Evolutionary conservation across 495 filamentous ascomycete genomes (phyloP).

Genomic region (Aspergillus wentii): DNA sequence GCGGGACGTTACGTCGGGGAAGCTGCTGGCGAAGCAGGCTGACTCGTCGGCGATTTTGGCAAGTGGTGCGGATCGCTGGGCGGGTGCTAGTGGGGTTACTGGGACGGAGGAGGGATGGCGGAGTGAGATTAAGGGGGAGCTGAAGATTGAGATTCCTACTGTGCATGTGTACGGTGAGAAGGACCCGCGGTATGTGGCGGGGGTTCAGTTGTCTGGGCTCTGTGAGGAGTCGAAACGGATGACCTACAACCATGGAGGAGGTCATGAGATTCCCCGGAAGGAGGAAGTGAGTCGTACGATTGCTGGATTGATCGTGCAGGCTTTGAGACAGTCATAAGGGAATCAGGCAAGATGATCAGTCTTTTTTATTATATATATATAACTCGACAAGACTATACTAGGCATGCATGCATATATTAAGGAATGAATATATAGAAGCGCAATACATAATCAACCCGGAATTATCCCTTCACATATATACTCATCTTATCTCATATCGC

Average conservation of each 20-base stretch:
- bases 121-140: constrained; percentile 28
- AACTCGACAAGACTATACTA: too few relatives aligned
- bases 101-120: constrained; percentile 52
- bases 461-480: too few relatives aligned
- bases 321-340: too few relatives aligned
- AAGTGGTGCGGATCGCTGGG: constrained; percentile 24
- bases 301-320: constrained; percentile 37
- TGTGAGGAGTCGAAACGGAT: constrained; percentile 43
- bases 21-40: constrained; percentile 23
- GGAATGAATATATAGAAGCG: too few relatives aligned
- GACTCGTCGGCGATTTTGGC: constrained; percentile 22
- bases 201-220: constrained; percentile 50
- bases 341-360: too few relatives aligned
- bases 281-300: constrained; percentile 26
- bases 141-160: constrained; percentile 52
- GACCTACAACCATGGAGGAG: constrained; percentile 49
- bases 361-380: too few relatives aligned
- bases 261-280: constrained; percentile 50
- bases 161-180: constrained; percentile 57
- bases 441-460: too few relatives aligned
- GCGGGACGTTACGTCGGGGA: constrained; percentile 25
- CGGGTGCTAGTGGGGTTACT: constrained; percentile 16
- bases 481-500: too few relatives aligned
- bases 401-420: too few relatives aligned
- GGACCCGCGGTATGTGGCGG: constrained; percentile 51